Conservation (phyloP, 805 yeast genomes). For the Yarrowia keelungensis region DNA sequence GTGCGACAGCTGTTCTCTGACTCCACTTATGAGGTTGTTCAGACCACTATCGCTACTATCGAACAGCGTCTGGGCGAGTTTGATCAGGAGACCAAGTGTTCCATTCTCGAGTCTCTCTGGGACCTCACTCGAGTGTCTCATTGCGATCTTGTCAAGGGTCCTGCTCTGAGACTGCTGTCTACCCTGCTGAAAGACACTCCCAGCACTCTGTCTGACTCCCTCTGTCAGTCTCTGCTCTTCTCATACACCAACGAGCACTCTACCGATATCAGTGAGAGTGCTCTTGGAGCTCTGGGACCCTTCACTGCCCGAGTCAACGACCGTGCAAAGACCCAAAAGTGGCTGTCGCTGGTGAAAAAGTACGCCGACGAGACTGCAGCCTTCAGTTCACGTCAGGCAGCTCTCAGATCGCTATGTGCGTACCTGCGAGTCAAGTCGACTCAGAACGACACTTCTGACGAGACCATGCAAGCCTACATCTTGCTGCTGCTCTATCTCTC, state of each 20-base stretch:
- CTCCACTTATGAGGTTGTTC: conserved; percentile 44
- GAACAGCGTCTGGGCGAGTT: conserved; percentile 32
- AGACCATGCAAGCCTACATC: conserved; percentile 37
- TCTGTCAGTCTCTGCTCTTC: conserved; percentile 20
- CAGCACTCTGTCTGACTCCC: conserved; percentile 25
- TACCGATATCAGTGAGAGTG: conserved; percentile 55
- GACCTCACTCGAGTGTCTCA: conserved; percentile 40
- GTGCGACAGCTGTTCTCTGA: conserved; percentile 41
- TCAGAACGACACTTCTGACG: neutral
- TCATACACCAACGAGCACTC: conserved; percentile 54
- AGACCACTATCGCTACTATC: conserved; percentile 39
- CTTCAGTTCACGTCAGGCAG: conserved; percentile 56
- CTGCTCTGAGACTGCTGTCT: conserved; percentile 44
- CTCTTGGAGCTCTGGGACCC: conserved; percentile 62
- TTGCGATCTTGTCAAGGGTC: conserved; percentile 46
- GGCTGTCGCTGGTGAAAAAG: conserved; percentile 48
- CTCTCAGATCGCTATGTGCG: conserved; percentile 55
- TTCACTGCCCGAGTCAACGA: conserved; percentile 48
- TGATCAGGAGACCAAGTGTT: conserved; percentile 29
- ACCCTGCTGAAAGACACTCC: conserved; percentile 31
- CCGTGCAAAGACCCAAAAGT: conserved; percentile 42
- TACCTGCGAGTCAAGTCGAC: conserved; percentile 44
- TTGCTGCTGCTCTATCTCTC: conserved; percentile 44
- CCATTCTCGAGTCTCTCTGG: conserved; percentile 41
- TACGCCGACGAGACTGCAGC: conserved; percentile 56